Evolutionary conservation across 2,329 filamentous ascomycete genomes (phyloP).

Genomic region (Hysterium pulicare): DNA sequence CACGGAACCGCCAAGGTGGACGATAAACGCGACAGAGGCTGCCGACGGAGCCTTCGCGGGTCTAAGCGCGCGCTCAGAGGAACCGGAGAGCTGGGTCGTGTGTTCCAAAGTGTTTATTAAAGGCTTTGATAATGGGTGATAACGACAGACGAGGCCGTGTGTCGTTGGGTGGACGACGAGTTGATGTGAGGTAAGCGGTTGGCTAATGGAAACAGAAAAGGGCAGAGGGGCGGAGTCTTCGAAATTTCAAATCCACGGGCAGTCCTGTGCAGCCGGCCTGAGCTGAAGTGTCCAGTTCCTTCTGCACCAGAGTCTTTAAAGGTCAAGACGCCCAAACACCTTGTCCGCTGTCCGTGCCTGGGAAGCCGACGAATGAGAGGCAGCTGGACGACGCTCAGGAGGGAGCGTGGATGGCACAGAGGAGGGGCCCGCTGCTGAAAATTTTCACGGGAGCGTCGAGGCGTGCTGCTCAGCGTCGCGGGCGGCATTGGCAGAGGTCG

Average conservation of each 20-base stretch:
- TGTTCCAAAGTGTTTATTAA: constrained; percentile 31
- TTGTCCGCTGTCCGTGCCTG: not conserved
- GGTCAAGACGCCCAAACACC: not conserved
- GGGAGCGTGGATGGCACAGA: not conserved
- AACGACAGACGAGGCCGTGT: constrained; percentile 29
- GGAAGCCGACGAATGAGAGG: not conserved
- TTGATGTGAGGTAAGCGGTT: constrained; percentile 48
- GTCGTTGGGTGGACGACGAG: constrained; percentile 36
- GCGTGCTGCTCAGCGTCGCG: not conserved
- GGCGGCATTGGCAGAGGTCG: not conserved
- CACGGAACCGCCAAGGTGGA: constrained; percentile 31
- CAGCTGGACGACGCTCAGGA: not conserved
- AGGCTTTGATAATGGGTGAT: constrained; percentile 44
- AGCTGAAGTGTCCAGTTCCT: not conserved
- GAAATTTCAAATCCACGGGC: constrained; percentile 1
- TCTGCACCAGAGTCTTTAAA: not conserved
- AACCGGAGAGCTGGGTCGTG: constrained; percentile 33
- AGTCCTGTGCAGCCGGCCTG: constrained; percentile 1
- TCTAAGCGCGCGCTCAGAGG: constrained; percentile 36
- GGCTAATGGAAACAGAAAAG: constrained; percentile 44
- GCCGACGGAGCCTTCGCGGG: constrained; percentile 27
- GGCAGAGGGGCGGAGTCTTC: constrained; percentile 25
- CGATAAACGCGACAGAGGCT: constrained; percentile 30
- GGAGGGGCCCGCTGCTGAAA: no score
- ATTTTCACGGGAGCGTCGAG: constrained; percentile 1